These are phyloP conservation scores for Cryomyces minteri DNA, from an alignment of 495 filamentous ascomycete species.

Conservation along the genomic window DNA sequence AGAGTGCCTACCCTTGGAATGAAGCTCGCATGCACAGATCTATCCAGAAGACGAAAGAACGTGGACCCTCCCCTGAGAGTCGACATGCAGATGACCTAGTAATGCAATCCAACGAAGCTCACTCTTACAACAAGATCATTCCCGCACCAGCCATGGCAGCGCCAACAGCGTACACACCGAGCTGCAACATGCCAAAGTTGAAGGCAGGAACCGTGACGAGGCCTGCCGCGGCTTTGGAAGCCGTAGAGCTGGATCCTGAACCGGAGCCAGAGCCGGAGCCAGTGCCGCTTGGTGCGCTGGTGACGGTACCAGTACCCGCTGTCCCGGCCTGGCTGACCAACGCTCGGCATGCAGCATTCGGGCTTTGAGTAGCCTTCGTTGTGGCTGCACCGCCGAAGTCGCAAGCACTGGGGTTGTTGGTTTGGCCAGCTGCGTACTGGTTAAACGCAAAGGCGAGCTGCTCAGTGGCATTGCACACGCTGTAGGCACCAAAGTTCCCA, in stretches of 20 bases:
- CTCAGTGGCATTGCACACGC: slow-evolving; percentile 66
- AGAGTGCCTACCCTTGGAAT: too few relatives aligned
- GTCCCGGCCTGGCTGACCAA: slow-evolving; percentile 42
- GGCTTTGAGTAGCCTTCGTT: slow-evolving; percentile 22
- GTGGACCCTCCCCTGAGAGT: too few relatives aligned
- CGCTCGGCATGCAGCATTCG: slow-evolving; percentile 31
- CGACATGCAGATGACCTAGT: too few relatives aligned
- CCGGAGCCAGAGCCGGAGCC: slow-evolving; percentile 10
- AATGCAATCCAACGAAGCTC: background rate
- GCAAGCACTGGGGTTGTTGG: slow-evolving; percentile 40
- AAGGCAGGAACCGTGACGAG: slow-evolving; percentile 33
- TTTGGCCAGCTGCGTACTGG: slow-evolving; percentile 44
- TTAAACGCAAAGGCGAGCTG: slow-evolving; percentile 71
- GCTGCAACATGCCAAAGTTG: slow-evolving; percentile 39
- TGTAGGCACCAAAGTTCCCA: slow-evolving; percentile 73
- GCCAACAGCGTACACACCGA: slow-evolving; percentile 48
- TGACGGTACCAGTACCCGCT: slow-evolving; percentile 45
- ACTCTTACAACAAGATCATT: slow-evolving; percentile 53
- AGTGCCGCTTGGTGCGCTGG: slow-evolving; percentile 29
- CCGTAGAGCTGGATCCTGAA: slow-evolving; percentile 22
- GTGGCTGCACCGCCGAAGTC: slow-evolving; percentile 52
- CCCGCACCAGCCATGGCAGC: slow-evolving; percentile 49
- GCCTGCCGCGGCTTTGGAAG: slow-evolving; percentile 20
- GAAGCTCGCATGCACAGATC: too few relatives aligned
- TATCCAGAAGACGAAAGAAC: too few relatives aligned